phyloP scores from a whole-genome alignment of 1,284 basidiomycete species.

The Cryptococcus sp. region DNA sequence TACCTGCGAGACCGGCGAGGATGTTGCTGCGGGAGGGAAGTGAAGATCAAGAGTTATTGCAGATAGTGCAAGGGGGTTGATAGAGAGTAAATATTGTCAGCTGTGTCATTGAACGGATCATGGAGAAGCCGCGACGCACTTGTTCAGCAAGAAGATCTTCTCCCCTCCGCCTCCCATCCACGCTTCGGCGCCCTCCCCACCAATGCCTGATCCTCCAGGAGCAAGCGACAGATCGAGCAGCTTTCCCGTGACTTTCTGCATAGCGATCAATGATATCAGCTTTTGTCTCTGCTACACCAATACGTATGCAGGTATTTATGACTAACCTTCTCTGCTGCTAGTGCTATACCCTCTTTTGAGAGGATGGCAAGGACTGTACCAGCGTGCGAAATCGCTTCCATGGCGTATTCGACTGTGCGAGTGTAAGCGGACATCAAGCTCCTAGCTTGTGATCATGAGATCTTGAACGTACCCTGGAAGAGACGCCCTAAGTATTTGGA shows the following conservation, averaged over 20 bases:
- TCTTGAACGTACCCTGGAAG: conserved; percentile 72
- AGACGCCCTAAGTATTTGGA: conserved; percentile 65
- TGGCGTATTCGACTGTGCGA: conserved; percentile 91
- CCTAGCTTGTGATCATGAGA: neutral
- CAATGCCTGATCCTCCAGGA: conserved; percentile 64
- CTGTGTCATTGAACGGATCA: neutral
- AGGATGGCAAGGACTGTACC: conserved; percentile 92
- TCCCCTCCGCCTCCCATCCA: conserved; percentile 83
- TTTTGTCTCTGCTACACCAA: neutral
- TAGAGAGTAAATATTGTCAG: neutral
- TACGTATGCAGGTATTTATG: neutral
- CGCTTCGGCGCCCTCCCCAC: conserved; percentile 65
- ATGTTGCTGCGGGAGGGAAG: conserved; percentile 69
- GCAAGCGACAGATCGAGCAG: conserved; percentile 82
- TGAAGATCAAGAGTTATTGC: too few species aligned
- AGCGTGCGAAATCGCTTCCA: conserved; percentile 97
- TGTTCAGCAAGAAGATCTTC: conserved; percentile 94
- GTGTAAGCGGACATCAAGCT: neutral
- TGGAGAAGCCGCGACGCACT: conserved; percentile 48
- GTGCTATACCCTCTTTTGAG: conserved; percentile 92
- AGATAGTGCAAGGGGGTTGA: too few species aligned
- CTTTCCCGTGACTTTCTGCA: conserved; percentile 90
- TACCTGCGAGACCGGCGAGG: conserved; percentile 89
- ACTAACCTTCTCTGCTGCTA: conserved; percentile 87
- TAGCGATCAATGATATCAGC: conserved; percentile 3